Base-by-base conservation (phyloP, 345 rosid genomes). In the Capsella bursapastoris region DNA sequence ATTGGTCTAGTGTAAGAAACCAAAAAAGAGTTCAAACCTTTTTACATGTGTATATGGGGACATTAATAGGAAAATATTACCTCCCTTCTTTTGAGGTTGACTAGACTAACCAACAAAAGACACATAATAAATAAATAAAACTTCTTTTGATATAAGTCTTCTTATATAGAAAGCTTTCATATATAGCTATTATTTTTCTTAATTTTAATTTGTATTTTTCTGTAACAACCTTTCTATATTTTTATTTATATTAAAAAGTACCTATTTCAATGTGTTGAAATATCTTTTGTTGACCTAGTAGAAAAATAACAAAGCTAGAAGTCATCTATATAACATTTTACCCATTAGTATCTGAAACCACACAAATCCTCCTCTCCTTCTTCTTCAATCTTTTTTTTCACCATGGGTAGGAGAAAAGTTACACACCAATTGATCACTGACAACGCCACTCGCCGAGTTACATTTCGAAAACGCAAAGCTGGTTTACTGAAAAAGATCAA, bases 361-460 rank as follows among this genome's bases (percentile, higher is more conserved):
- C 68, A 63, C 70, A 70, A 47, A 57, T 57, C 67, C 5, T 70
- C 18, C 3, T 38, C 32, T 29, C 9, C 2, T 61, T 47, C 22
- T 6, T 13, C 44, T 22, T 22, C 25, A 22, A 22, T 0, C 11
- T 2, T 2, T 41, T 43, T 40, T 9, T 55, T 13, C 52, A 58
- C 27, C 15, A 79, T 79, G 82, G 78, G 76, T 0, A 74, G 82
- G 64, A 74, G 75, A 66, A 79, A 79, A 29, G 73, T 79, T 12
- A 74, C 74, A 16, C 79, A 74, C 37, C 76, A 64, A 35, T 58
- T 64, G 64, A 79, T 79, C 27, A 37, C 57, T 10, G 75, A 79
- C 18, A 47, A 64, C 44, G 6, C 75, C 10, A 71, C 72, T 44
- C 71, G 82, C 2, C 61, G 75, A 56, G 76, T 71, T 8, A 79